Evolutionary conservation across 257 asterid species (phyloP).

Genomic region (Lavandula angustifolia): DNA sequence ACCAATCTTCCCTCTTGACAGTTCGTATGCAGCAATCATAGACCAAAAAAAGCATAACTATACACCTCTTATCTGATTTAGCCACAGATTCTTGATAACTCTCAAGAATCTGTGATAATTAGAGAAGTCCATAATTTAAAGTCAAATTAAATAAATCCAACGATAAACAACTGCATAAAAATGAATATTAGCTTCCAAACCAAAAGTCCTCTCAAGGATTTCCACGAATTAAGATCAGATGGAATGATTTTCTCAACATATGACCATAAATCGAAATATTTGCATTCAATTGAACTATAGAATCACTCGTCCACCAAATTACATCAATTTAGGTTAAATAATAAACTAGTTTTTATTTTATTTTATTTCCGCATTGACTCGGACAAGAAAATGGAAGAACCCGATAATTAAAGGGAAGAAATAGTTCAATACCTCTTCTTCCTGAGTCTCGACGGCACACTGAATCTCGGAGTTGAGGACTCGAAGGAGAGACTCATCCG

Average conservation of each 20-base stretch:
- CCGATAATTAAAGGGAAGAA: not conserved
- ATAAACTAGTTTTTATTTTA: not conserved
- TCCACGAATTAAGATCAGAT: not conserved
- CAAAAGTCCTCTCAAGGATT: not conserved
- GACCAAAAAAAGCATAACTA: not conserved
- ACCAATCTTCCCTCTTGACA: not conserved
- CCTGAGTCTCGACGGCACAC: slow-evolving; percentile 52
- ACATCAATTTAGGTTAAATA: not conserved
- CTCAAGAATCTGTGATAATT: not conserved
- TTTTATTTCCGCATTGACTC: not conserved
- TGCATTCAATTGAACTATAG: not conserved
- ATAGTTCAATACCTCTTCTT: slow-evolving; percentile 17
- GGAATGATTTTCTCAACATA: not conserved
- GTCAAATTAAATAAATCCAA: not conserved
- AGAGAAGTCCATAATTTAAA: not conserved
- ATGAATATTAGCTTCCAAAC: no score
- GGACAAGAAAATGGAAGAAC: not conserved
- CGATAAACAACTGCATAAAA: no score
- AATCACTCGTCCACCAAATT: not conserved
- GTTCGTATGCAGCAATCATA: not conserved
- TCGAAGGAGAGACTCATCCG: slow-evolving; percentile 57
- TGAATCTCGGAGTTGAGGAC: slow-evolving; percentile 57
- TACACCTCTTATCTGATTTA: not conserved
- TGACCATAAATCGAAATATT: not conserved
- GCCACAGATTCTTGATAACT: not conserved